Evolutionary conservation across 208 protist genomes (phyloP).

Genomic region (Leishmania lainsoni): DNA sequence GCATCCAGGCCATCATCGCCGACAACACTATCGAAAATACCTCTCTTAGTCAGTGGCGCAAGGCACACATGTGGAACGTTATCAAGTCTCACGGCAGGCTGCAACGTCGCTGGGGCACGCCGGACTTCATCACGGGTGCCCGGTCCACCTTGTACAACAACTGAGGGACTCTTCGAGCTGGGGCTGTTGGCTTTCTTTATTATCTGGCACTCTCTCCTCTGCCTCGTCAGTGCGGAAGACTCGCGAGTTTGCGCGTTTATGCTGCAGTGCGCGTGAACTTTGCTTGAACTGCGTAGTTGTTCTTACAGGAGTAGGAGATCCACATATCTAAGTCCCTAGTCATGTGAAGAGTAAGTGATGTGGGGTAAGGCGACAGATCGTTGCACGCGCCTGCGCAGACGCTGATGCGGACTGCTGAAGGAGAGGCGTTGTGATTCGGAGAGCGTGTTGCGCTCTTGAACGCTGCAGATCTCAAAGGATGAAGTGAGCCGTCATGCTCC

Average conservation of each 20-base stretch:
- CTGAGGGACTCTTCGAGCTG: slow-evolving; percentile 7
- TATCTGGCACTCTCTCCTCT: not conserved
- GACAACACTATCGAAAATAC: slow-evolving; percentile 89
- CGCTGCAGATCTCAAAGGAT: not conserved
- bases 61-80: slow-evolving; percentile 85
- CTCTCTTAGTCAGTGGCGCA: slow-evolving; percentile 82
- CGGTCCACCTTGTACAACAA: slow-evolving; percentile 70
- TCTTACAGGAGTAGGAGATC: not conserved
- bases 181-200: not conserved
- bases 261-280: not conserved
- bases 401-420: not conserved
- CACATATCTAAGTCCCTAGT: not conserved
- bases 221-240: not conserved
- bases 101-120: slow-evolving; percentile 77
- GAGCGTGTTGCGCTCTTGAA: not conserved
- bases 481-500: not conserved
- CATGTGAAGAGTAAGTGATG: not conserved
- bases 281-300: not conserved
- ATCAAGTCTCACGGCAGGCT: slow-evolving; percentile 83
- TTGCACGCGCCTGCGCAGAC: not conserved
- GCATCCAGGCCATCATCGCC: slow-evolving; percentile 89
- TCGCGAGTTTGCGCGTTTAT: not conserved
- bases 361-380: not conserved
- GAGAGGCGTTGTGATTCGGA: not conserved
- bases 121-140: slow-evolving; percentile 71